Conservation (phyloP, 2,329 filamentous ascomycete genomes). For the Orbilia blumenaviensis region DNA sequence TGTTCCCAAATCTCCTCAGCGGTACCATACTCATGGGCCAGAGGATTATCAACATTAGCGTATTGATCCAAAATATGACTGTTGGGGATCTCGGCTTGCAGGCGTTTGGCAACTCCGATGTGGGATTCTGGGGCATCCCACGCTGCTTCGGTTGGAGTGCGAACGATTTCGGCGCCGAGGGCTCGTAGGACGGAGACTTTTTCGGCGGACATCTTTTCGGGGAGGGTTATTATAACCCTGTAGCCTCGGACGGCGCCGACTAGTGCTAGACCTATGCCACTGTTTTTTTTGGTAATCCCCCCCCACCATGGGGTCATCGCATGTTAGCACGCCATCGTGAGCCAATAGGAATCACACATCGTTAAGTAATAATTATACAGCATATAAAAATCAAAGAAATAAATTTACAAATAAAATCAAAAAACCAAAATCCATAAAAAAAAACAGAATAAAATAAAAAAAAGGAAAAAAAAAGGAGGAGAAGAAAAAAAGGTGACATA, state of each 20-base stretch:
- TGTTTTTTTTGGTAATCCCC: conserved; percentile 56
- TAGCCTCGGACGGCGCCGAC: conserved; percentile 97
- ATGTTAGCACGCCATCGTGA: conserved; percentile 57
- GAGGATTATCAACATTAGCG: conserved; percentile 86
- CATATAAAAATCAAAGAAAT: not conserved
- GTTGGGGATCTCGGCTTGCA: conserved; percentile 95
- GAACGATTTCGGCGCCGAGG: conserved; percentile 94
- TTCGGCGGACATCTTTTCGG: conserved; percentile 99
- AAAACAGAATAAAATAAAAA: not conserved
- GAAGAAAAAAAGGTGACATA: conserved; percentile 57
- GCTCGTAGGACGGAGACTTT: conserved; percentile 95
- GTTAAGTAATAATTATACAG: conserved; percentile 8
- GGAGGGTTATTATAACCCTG: conserved; percentile 97
- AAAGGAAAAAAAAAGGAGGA: not conserved
- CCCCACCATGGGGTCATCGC: not conserved
- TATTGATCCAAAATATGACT: conserved; percentile 98
- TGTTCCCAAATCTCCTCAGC: conserved; percentile 97
- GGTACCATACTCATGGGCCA: conserved; percentile 91
- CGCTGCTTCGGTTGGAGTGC: conserved; percentile 93
- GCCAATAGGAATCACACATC: not conserved
- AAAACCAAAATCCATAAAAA: not conserved
- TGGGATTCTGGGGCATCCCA: conserved; percentile 95
- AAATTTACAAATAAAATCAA: not conserved
- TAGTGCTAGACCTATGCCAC: conserved; percentile 89
- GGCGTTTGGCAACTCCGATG: conserved; percentile 88